Conservation (phyloP, 176 grass and related monocot genomes). For the Bothriochloa decipiens region DNA sequence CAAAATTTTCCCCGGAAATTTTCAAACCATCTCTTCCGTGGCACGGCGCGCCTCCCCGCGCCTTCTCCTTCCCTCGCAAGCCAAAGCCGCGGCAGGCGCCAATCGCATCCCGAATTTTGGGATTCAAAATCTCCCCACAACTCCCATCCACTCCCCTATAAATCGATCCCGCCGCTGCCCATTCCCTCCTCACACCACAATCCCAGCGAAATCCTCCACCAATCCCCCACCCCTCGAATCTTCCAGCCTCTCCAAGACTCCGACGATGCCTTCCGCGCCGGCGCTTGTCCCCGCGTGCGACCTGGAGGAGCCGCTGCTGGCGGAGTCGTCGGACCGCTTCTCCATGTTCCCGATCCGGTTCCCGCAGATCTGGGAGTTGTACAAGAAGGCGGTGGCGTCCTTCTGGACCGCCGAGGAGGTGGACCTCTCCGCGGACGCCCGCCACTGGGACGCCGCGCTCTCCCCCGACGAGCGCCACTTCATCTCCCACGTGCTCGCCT, state of each 20-base stretch:
- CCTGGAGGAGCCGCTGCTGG: constrained; percentile 66
- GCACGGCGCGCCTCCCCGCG: constrained; percentile 18
- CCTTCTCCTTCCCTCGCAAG: constrained; percentile 46
- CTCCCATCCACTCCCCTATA: constrained; percentile 9
- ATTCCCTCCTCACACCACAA: neutral
- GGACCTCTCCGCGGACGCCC: constrained; percentile 68
- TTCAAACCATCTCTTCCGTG: constrained; percentile 38
- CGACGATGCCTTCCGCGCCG: constrained; percentile 61
- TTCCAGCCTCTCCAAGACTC: neutral
- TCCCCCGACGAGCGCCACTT: constrained; percentile 81
- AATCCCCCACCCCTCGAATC: neutral
- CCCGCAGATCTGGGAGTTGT: constrained; percentile 75
- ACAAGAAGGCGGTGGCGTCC: constrained; percentile 84
- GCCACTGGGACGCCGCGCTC: constrained; percentile 64
- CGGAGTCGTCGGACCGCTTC: constrained; percentile 67
- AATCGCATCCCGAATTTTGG: constrained; percentile 28
- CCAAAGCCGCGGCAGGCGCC: constrained; percentile 1
- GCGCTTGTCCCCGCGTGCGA: constrained; percentile 47
- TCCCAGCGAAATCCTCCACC: neutral
- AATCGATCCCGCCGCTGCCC: constrained; percentile 14
- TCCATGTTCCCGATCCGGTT: constrained; percentile 78
- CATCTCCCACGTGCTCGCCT: constrained; percentile 88
- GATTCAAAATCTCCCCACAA: constrained; percentile 38
- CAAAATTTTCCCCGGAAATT: constrained; percentile 21
- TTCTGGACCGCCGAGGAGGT: constrained; percentile 89